phyloP scores from a whole-genome alignment of 345 rosid species.

The Euphorbia lathyris region DNA sequence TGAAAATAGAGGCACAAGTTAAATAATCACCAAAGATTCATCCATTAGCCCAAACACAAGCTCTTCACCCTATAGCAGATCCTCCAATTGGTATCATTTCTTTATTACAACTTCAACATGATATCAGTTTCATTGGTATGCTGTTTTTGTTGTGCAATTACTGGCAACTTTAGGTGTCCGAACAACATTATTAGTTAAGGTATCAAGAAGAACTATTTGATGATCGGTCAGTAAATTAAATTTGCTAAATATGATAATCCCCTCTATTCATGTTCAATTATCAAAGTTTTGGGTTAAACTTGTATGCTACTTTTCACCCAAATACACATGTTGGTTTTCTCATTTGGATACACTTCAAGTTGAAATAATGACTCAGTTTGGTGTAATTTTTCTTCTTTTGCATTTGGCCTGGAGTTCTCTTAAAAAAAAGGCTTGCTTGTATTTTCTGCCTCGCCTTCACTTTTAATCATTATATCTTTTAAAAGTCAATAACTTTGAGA shows the following conservation, averaged over 20 bases:
- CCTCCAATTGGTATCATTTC: constrained; percentile 46
- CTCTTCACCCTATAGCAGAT: constrained; percentile 50
- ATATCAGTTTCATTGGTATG: constrained; percentile 72
- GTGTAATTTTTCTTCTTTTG: constrained; percentile 95
- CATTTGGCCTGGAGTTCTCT: constrained; percentile 94
- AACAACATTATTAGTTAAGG: constrained; percentile 75
- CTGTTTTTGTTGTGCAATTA: constrained; percentile 62
- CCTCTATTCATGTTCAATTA: neutral
- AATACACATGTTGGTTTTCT: constrained; percentile 1
- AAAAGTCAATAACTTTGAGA: neutral
- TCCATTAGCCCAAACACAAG: constrained; percentile 49
- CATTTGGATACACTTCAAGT: constrained; percentile 44
- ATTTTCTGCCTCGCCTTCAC: neutral
- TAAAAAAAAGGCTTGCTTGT: constrained; percentile 53
- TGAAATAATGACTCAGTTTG: constrained; percentile 97
- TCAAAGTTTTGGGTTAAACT: neutral
- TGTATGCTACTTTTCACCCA: constrained; percentile 9
- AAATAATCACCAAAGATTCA: constrained; percentile 50
- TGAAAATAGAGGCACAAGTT: constrained; percentile 43
- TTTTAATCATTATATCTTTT: neutral
- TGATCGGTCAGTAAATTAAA: neutral
- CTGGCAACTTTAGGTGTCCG: constrained; percentile 91
- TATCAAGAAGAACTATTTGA: constrained; percentile 20
- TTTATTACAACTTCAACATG: constrained; percentile 28
- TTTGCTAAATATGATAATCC: constrained; percentile 6